Percentiles rank a stretch among this genome's conserved stretches.
phyloP scores from a whole-genome alignment of 1,139 yeast species.

The Kodamaea ohmeri region DNA sequence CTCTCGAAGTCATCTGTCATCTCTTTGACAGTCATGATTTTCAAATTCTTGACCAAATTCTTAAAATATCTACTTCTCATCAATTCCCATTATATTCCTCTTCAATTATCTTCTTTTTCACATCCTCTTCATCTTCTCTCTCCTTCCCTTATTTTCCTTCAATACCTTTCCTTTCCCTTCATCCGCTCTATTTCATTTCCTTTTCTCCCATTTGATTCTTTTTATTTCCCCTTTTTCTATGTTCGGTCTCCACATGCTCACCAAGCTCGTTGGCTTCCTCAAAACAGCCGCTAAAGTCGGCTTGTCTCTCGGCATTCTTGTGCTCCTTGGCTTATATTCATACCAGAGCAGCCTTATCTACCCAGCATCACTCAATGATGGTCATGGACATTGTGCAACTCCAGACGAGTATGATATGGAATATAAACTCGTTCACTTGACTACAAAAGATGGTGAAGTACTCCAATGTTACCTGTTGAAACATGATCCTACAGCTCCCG shows the following conservation, averaged over 20 bases:
- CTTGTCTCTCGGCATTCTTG: constrained; percentile 35
- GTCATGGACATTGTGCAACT: constrained; percentile 70
- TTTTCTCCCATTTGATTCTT: not conserved
- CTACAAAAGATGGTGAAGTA: constrained; percentile 64
- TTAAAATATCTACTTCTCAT: not conserved
- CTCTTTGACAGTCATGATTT: not conserved
- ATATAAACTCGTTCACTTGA: constrained; percentile 58
- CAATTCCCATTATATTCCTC: not conserved
- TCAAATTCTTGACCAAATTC: not conserved
- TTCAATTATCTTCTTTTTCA: not conserved
- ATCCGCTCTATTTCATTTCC: too few species aligned
- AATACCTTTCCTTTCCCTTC: not conserved
- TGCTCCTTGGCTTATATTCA: constrained; percentile 56
- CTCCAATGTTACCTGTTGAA: constrained; percentile 44
- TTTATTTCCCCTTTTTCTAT: too few species aligned
- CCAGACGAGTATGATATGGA: constrained; percentile 69
- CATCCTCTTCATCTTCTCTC: not conserved
- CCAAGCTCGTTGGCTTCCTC: constrained; percentile 11
- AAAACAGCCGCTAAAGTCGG: constrained; percentile 26
- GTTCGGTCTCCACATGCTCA: not conserved
- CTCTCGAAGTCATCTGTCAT: too few species aligned
- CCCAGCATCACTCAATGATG: constrained; percentile 79
- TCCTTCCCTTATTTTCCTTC: not conserved
- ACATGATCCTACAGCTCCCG: constrained; percentile 42
- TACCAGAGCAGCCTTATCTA: constrained; percentile 73